Conservation (phyloP, 2,329 filamentous ascomycete genomes). For the Diaporthe amygdali region DNA sequence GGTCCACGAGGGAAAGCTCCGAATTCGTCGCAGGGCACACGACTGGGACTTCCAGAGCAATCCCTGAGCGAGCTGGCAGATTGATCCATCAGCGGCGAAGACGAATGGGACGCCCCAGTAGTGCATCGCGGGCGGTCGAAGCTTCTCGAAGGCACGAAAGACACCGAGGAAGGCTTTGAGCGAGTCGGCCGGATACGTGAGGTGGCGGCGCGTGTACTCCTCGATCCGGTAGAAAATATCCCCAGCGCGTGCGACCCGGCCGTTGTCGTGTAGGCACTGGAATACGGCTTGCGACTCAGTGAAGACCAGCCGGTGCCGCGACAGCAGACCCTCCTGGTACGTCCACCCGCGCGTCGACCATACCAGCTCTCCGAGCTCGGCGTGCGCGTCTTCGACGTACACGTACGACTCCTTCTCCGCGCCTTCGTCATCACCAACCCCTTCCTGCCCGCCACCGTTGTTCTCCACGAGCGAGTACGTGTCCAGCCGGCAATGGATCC, state of each 20-base stretch:
- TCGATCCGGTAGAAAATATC: neutral
- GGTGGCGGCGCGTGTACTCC: neutral
- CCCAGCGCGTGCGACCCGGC: neutral
- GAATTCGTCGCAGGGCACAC: neutral
- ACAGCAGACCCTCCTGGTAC: too few relatives aligned
- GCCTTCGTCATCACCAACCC: too few relatives aligned
- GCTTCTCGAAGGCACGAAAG: neutral
- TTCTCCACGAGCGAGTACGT: neutral
- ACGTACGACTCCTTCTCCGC: neutral
- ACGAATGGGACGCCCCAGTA: neutral
- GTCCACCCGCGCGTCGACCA: too few relatives aligned
- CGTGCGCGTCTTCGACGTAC: neutral
- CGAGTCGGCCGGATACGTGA: neutral
- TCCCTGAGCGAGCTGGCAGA: neutral
- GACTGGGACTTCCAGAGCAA: neutral
- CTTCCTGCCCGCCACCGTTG: neutral
- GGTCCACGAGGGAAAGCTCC: neutral
- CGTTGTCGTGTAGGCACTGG: neutral
- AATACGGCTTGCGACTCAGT: neutral
- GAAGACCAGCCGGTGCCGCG: too few relatives aligned
- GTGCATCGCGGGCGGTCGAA: neutral
- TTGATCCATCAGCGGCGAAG: neutral
- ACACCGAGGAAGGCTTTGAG: neutral
- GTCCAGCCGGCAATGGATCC: neutral
- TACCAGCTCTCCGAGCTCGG: neutral